Percentiles rank a stretch among this genome's conserved stretches.
Evolutionary conservation across 208 protist species (phyloP).

Genomic region (Eutreptiella sp.): DNA sequence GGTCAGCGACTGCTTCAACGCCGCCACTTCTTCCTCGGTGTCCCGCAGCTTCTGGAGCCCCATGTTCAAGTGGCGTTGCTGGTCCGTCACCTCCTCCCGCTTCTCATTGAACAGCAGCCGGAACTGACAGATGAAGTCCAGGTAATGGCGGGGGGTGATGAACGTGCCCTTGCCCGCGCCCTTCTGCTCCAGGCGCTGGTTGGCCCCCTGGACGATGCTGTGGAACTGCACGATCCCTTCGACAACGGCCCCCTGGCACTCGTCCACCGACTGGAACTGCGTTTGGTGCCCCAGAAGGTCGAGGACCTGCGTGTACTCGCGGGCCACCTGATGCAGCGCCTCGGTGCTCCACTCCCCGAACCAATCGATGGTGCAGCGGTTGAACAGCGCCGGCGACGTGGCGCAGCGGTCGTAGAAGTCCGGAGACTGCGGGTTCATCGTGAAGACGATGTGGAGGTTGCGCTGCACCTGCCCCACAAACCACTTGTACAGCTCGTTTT

Average conservation of each 20-base stretch:
- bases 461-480: conserved; percentile 89
- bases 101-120: conserved; percentile 86
- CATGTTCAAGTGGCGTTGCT: conserved; percentile 88
- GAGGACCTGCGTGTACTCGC: conserved; percentile 76
- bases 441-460: conserved; percentile 99
- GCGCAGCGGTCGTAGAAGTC: conserved; percentile 89
- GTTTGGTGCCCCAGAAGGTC: conserved; percentile 54
- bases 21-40: conserved; percentile 75
- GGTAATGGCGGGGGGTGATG: conserved; percentile 96
- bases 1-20: conserved; percentile 62
- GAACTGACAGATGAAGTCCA: conserved; percentile 93
- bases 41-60: conserved; percentile 87
- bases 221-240: conserved; percentile 84
- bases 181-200: conserved; percentile 54
- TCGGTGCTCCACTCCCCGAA: conserved; percentile 94
- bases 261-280: conserved; percentile 46
- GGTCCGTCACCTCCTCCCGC: conserved; percentile 75
- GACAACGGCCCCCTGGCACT: conserved; percentile 63
- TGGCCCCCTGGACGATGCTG: conserved; percentile 69
- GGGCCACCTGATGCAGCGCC: conserved; percentile 86
- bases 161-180: conserved; percentile 77
- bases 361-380: conserved; percentile 99
- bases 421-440: conserved; percentile 95
- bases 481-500: conserved; percentile 92
- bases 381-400: conserved; percentile 98